Conservation (phyloP, 208 protist genomes). For the Trypanosomatidae sp. region DNA sequence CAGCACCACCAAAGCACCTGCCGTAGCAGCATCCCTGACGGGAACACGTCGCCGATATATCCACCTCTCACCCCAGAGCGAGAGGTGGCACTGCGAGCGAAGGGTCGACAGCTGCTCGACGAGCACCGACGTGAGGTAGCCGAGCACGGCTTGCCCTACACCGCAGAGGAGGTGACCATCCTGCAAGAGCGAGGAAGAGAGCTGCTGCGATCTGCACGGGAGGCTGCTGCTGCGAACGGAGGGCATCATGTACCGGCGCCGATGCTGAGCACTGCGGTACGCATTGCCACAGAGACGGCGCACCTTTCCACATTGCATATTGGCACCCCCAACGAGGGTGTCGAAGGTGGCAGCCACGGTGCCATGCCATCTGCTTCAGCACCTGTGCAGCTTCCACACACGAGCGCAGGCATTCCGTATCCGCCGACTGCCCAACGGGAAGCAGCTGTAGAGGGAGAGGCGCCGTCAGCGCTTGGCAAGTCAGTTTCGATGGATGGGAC, state of each 20-base stretch:
- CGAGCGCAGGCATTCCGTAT: not conserved
- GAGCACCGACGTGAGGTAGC: conserved; percentile 12
- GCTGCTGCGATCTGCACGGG: conserved; percentile 39
- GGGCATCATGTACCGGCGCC: conserved; percentile 20
- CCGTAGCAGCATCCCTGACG: not conserved
- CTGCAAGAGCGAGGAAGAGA: conserved; percentile 44
- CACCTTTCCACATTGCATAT: not conserved
- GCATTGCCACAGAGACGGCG: conserved; percentile 8
- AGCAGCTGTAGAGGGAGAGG: not conserved
- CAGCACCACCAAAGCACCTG: not conserved
- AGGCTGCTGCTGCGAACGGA: conserved; percentile 25
- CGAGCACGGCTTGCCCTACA: conserved; percentile 7
- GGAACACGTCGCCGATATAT: not conserved
- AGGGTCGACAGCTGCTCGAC: conserved; percentile 23
- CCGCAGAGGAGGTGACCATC: conserved; percentile 21
- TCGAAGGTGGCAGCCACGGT: not conserved
- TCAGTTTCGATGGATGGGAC: not conserved
- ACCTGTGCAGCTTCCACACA: not conserved
- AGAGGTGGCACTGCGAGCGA: conserved; percentile 17
- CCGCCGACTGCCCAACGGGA: not conserved
- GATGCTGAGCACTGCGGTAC: conserved; percentile 14
- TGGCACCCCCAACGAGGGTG: not conserved
- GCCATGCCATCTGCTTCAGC: not conserved
- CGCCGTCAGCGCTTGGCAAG: not conserved
- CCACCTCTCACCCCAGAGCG: conserved; percentile 10